Evolutionary conservation across 306 rosid species (phyloP).

Genomic region (Vigna radiata): DNA sequence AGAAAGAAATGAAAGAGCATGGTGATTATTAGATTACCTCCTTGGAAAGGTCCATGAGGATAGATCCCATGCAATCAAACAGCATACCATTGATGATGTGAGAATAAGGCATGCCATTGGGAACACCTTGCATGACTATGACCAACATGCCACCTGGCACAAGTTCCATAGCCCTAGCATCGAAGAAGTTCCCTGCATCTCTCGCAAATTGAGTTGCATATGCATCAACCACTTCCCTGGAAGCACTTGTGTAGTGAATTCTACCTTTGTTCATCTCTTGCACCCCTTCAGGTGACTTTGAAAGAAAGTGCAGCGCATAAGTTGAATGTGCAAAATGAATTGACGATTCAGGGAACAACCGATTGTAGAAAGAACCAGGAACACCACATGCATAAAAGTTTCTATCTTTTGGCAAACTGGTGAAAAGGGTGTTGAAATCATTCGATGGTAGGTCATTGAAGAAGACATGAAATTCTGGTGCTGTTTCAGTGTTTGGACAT

Average conservation of each 20-base stretch:
- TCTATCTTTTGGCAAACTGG: constrained; percentile 43
- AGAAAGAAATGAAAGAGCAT: background rate
- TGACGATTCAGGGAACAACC: constrained; percentile 50
- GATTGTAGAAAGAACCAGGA: constrained; percentile 55
- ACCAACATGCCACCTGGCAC: constrained; percentile 59
- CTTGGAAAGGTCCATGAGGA: constrained; percentile 54
- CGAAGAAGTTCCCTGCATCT: constrained; percentile 46
- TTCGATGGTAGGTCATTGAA: constrained; percentile 52
- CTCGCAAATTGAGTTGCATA: constrained; percentile 46
- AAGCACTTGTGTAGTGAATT: constrained; percentile 52
- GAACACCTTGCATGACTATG: constrained; percentile 45
- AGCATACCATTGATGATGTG: constrained; percentile 29
- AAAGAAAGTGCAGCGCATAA: constrained; percentile 51
- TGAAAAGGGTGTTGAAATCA: constrained; percentile 59
- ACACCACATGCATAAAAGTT: constrained; percentile 49
- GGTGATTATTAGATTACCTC: constrained; percentile 65
- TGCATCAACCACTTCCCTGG: constrained; percentile 47
- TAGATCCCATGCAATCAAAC: constrained; percentile 43
- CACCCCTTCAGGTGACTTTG: constrained; percentile 45
- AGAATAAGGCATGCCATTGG: constrained; percentile 41
- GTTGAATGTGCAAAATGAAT: constrained; percentile 48
- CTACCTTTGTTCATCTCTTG: constrained; percentile 47
- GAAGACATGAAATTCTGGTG: constrained; percentile 53
- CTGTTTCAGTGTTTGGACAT: background rate
- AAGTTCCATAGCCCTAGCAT: constrained; percentile 56